Conservation (phyloP, 2,329 filamentous ascomycete species). For the Diaporthe caulivora region DNA sequence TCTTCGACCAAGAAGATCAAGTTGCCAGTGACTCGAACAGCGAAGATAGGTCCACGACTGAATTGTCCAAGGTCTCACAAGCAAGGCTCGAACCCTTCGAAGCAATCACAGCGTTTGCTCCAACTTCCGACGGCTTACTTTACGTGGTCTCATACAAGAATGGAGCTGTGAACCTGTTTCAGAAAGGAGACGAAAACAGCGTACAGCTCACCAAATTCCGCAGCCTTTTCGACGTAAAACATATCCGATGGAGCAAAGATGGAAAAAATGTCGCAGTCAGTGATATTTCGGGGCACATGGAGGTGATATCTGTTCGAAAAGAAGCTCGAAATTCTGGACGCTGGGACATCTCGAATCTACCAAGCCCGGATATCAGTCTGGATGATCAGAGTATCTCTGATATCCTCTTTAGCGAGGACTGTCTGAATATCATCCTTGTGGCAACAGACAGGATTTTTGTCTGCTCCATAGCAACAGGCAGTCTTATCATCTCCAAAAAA, state of each 20-base stretch:
- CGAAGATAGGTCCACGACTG: not conserved
- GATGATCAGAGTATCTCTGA: not conserved
- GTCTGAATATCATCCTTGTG: not conserved
- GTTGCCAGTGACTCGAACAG: not conserved
- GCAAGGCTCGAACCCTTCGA: not conserved
- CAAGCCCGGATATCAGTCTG: not conserved
- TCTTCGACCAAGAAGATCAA: not conserved
- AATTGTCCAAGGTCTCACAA: not conserved
- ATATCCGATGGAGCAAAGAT: constrained; percentile 2
- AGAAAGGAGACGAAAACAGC: not conserved
- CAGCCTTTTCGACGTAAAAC: not conserved
- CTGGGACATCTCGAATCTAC: not conserved
- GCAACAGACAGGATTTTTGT: not conserved
- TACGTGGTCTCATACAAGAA: not conserved
- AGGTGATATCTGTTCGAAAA: not conserved
- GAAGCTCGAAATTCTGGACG: not conserved
- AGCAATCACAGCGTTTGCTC: not conserved
- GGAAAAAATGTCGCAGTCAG: not conserved
- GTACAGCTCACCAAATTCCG: not conserved
- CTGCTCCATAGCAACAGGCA: not conserved
- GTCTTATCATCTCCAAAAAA: not conserved
- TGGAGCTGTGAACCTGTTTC: not conserved
- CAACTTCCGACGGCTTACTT: not conserved
- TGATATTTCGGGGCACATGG: not conserved
- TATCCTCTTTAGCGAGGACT: not conserved